phyloP scores from a whole-genome alignment of 129 eudicot genomes.

The Helianthus annuus region DNA sequence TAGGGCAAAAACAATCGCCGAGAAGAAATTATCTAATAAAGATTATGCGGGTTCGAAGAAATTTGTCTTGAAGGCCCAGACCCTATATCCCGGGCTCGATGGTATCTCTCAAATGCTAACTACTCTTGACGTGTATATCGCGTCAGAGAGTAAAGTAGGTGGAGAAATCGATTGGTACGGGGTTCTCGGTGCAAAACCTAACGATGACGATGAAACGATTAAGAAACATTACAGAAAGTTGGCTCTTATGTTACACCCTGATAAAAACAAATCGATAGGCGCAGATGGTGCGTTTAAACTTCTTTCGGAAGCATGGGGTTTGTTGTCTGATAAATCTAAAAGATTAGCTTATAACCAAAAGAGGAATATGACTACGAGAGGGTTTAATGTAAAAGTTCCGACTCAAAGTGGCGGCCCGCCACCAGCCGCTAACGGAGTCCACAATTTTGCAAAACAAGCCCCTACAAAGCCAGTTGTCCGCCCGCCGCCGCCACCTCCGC shows the following conservation, averaged over 20 bases:
- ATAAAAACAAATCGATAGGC: constrained; percentile 75
- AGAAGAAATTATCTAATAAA: constrained; percentile 54
- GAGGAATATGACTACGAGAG: constrained; percentile 40
- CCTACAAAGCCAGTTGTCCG: constrained; percentile 35
- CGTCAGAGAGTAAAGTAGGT: constrained; percentile 62
- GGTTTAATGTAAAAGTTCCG: constrained; percentile 43
- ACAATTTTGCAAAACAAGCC: constrained; percentile 35
- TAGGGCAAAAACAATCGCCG: constrained; percentile 76
- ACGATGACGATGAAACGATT: constrained; percentile 65
- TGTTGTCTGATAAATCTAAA: constrained; percentile 68
- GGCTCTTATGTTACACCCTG: constrained; percentile 81
- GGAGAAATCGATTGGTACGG: constrained; percentile 84
- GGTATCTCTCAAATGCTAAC: constrained; percentile 64
- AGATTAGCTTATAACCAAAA: constrained; percentile 64
- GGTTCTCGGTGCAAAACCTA: constrained; percentile 59
- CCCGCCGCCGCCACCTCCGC: constrained; percentile 35
- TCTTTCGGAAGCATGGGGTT: constrained; percentile 67
- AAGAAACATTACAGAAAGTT: constrained; percentile 63
- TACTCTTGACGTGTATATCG: constrained; percentile 60
- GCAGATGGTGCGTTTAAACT: constrained; percentile 53
- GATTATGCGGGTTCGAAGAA: constrained; percentile 76
- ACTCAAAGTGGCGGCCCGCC: constrained; percentile 48
- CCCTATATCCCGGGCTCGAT: constrained; percentile 66
- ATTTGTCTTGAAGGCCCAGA: constrained; percentile 69
- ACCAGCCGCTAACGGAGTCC: constrained; percentile 48